Evolutionary conservation across 371 early-diverging fungal genomes (phyloP).

Genomic region (Syncephalastrum monosporum): DNA sequence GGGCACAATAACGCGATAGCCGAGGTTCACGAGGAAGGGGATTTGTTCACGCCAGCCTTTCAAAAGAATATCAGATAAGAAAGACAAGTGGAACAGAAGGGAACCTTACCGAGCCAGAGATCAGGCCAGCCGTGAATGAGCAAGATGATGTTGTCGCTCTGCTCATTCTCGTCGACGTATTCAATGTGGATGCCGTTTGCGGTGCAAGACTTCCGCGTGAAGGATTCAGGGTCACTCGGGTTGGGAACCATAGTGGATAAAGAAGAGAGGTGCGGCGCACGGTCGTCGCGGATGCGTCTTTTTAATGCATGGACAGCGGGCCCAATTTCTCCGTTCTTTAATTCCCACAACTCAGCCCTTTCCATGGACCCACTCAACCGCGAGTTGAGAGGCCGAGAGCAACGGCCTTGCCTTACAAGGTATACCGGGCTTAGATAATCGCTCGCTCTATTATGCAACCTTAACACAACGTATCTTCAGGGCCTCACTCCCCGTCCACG

Average conservation of each 20-base stretch:
- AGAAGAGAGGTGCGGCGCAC: background rate
- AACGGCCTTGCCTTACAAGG: too few species aligned
- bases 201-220: slow-evolving; percentile 34
- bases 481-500: too few species aligned
- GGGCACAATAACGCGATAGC: slow-evolving; percentile 74
- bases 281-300: too few species aligned
- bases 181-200: slow-evolving; percentile 54
- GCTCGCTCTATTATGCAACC: too few species aligned
- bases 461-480: too few species aligned
- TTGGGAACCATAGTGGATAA: background rate
- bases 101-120: slow-evolving; percentile 24
- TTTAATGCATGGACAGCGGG: too few species aligned
- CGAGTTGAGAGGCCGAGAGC: too few species aligned
- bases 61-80: background rate
- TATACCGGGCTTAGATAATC: too few species aligned
- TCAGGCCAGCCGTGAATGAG: slow-evolving; percentile 79
- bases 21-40: slow-evolving; percentile 54
- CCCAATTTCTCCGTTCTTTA: too few species aligned
- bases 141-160: slow-evolving; percentile 45
- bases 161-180: slow-evolving; percentile 70
- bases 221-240: slow-evolving; percentile 39
- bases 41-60: slow-evolving; percentile 80
- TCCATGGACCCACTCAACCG: too few species aligned
- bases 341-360: too few species aligned
- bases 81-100: background rate